These are phyloP conservation scores for Pleurostoma richardsiae DNA, from an alignment of 2,329 filamentous ascomycete species.

Conservation along the genomic window DNA sequence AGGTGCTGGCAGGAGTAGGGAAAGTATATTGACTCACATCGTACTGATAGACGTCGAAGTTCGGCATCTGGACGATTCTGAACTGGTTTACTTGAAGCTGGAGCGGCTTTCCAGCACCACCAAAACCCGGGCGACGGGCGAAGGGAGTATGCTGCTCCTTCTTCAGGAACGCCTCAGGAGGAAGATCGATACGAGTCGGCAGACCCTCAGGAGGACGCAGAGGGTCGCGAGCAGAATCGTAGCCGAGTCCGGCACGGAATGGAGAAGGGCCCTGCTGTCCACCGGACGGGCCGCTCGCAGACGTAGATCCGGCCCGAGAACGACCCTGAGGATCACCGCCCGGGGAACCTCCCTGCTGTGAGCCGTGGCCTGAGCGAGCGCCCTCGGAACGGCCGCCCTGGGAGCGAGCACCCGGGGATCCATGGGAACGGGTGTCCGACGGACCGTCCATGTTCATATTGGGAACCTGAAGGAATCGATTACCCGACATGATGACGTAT, in stretches of 20 bases:
- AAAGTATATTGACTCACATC: slow-evolving; percentile 56
- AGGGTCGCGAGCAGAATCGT: slow-evolving; percentile 34
- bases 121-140: slow-evolving; percentile 48
- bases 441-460: slow-evolving; percentile 5
- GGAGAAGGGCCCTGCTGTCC: slow-evolving; percentile 2
- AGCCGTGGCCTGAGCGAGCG: neutral
- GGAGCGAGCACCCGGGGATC: slow-evolving; percentile 1
- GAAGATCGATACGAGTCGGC: slow-evolving; percentile 50
- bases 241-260: slow-evolving; percentile 25
- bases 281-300: slow-evolving; percentile 9
- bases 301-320: slow-evolving; percentile 9
- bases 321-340: slow-evolving; percentile 1
- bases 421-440: slow-evolving; percentile 8
- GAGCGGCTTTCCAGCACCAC: slow-evolving; percentile 50
- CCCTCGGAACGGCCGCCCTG: too few species aligned
- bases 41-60: slow-evolving; percentile 70
- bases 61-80: slow-evolving; percentile 56
- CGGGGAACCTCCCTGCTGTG: slow-evolving; percentile 3
- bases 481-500: too few species aligned
- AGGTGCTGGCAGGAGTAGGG: neutral
- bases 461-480: too few species aligned
- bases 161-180: slow-evolving; percentile 48
- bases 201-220: slow-evolving; percentile 18
- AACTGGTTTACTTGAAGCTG: slow-evolving; percentile 68
- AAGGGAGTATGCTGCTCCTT: slow-evolving; percentile 22